Conservation (phyloP, 305 asterid species). For the Ilex paraguariensis region DNA sequence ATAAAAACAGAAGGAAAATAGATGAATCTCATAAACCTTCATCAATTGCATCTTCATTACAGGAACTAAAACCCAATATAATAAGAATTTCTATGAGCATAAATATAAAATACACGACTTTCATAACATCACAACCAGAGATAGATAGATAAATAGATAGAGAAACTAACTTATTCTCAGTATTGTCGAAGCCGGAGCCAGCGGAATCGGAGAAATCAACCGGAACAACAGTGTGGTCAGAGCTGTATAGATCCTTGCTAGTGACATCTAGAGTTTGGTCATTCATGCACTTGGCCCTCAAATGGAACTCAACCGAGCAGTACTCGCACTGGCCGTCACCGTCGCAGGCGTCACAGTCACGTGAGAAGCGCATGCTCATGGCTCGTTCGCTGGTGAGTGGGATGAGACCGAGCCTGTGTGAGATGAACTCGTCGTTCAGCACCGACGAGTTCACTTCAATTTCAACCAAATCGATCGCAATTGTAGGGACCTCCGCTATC, state of each 20-base stretch:
- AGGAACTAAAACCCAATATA: too few relatives aligned
- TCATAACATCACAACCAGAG: neutral
- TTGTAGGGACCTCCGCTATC: slow-evolving; percentile 98
- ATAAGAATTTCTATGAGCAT: neutral
- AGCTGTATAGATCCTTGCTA: slow-evolving; percentile 78
- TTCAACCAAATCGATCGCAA: slow-evolving; percentile 92
- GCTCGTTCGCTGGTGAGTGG: slow-evolving; percentile 90
- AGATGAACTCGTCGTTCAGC: slow-evolving; percentile 83
- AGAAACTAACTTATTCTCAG: slow-evolving; percentile 44
- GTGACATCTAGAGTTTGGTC: slow-evolving; percentile 93
- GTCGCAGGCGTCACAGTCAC: slow-evolving; percentile 98
- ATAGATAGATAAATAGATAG: neutral
- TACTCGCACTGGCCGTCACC: slow-evolving; percentile 98
- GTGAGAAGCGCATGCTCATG: slow-evolving; percentile 95
- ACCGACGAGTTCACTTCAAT: slow-evolving; percentile 94
- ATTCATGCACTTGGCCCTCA: slow-evolving; percentile 63
- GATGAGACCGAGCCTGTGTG: slow-evolving; percentile 87
- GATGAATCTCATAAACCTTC: too few relatives aligned
- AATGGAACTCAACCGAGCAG: slow-evolving; percentile 90
- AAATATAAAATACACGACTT: neutral
- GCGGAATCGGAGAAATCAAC: slow-evolving; percentile 74
- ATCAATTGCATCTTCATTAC: too few relatives aligned
- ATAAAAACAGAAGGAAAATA: too few relatives aligned
- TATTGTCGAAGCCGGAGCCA: slow-evolving; percentile 29
- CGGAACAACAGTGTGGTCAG: slow-evolving; percentile 77